A percentile compares a stretch with the other conserved stretches of the same genome.
These are phyloP conservation scores for Lipomyces chichibuensis DNA, from an alignment of 805 yeast species.

Conservation along the genomic window DNA sequence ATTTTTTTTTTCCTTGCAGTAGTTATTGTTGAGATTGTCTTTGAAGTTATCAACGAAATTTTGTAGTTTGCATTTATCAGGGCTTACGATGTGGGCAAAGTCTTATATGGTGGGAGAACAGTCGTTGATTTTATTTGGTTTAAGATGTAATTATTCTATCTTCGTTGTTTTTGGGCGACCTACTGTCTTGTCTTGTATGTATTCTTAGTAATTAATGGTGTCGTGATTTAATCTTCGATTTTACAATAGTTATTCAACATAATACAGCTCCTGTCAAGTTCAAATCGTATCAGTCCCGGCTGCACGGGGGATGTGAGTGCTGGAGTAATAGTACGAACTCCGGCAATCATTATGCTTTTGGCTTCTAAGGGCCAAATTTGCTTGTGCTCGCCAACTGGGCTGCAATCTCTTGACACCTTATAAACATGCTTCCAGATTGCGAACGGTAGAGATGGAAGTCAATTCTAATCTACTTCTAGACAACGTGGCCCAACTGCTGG, in stretches of 20 bases:
- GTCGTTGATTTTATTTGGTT: neutral
- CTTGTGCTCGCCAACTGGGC: no score
- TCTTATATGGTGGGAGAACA: neutral
- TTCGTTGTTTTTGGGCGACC: neutral
- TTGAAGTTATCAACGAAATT: neutral
- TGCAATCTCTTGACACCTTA: no score
- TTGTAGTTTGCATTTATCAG: neutral
- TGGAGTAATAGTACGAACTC: no score
- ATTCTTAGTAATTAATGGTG: neutral
- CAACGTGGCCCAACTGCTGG: neutral
- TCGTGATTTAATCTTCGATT: neutral
- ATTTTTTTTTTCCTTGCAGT: neutral
- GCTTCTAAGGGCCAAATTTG: no score
- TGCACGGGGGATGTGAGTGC: no score
- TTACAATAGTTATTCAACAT: neutral
- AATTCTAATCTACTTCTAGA: no score
- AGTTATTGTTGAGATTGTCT: neutral
- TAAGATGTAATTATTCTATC: neutral
- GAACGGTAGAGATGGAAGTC: no score
- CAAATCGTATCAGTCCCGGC: neutral
- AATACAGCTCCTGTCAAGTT: neutral
- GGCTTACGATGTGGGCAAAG: neutral
- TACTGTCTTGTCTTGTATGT: neutral
- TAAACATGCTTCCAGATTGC: no score
- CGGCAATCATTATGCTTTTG: no score